A percentile compares a stretch with the other conserved stretches of the same genome.
Evolutionary conservation across 441 rosid genomes (phyloP).

Genomic region (Syzygium syzygioides): DNA sequence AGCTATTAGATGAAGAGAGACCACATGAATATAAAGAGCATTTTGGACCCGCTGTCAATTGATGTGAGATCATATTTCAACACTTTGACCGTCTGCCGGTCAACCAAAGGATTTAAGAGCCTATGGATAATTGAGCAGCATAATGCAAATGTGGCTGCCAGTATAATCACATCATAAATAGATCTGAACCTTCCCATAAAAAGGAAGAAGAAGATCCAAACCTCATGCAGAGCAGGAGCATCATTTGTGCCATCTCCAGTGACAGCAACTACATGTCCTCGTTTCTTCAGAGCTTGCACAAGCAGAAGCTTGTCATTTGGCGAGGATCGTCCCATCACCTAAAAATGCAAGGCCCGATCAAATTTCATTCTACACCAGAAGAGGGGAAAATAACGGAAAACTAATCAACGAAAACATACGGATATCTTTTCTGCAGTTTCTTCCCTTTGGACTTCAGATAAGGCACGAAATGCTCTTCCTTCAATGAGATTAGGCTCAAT

Average conservation of each 20-base stretch:
- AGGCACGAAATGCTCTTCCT: conserved; percentile 70
- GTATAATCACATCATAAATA: neutral
- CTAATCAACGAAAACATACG: conserved; percentile 28
- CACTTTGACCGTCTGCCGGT: neutral
- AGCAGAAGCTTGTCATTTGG: conserved; percentile 96
- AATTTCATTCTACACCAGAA: neutral
- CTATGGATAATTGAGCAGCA: neutral
- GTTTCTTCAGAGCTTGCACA: conserved; percentile 79
- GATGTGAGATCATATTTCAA: no score
- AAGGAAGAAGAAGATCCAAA: conserved; percentile 13
- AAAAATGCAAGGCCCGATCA: neutral
- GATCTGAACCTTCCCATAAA: neutral
- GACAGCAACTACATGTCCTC: conserved; percentile 90
- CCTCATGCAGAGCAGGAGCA: conserved; percentile 99
- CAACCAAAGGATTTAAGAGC: neutral
- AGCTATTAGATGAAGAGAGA: no score
- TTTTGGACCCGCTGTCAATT: no score
- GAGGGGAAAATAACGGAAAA: neutral
- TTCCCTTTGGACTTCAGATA: conserved; percentile 52
- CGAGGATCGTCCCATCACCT: conserved; percentile 99
- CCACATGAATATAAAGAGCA: no score
- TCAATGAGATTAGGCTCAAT: conserved; percentile 72
- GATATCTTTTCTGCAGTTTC: conserved; percentile 63
- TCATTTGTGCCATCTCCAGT: conserved; percentile 99
- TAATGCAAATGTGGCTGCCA: conserved; percentile 5